Base-by-base conservation (phyloP, 2,329 filamentous ascomycete species). In the Acrocalymma vagum region DNA sequence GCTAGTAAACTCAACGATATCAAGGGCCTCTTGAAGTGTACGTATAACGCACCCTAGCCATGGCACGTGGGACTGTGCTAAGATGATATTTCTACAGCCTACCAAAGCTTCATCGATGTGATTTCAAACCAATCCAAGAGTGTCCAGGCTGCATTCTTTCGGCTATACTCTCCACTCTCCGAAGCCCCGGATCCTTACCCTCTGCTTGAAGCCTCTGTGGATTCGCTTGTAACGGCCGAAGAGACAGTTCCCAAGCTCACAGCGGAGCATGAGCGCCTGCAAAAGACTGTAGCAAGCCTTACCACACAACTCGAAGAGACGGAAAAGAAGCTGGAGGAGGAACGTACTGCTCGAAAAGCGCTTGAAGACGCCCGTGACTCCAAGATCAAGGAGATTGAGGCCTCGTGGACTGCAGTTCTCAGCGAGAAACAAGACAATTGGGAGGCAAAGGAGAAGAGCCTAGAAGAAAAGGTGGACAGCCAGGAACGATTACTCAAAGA, bases 131-230 rank as follows among this genome's bases (percentile, higher is more conserved):
- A 97, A 70, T 94, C 91, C 57, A 99, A 99, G 72, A 84, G 90
- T 5, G 90, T 94, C 38, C 95, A 95, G 58, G 92, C 91, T 11
- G 87, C 92, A 6, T 99, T 99, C 65, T 78, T 99, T 48, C 90
- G 95, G 62, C 79, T 94, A 18, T 99, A 99, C 69, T 94, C 91
- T 4, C 88, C 91, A 4, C 78, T 99, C 21, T 96, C 93, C 37
- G 95, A 99, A 75, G 94, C 90, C 1, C 94, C 94, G 11, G 94
- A 99, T 68, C 94, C 94, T 26, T 99, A 97, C 58, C 94, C 94
- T 6, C 78, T 99, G 17, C 86, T 99, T 27, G 95, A 99, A 74
- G 93, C 94, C 17, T 96, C 93, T 0, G 89, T 99, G 53, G 94
- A 99, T 67, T 91, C 93, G 4, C 85, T 97, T 63, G 86, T 97